These are phyloP conservation scores for Metschnikowia amazonensis DNA, from an alignment of 805 yeast genomes.

Conservation along the genomic window DNA sequence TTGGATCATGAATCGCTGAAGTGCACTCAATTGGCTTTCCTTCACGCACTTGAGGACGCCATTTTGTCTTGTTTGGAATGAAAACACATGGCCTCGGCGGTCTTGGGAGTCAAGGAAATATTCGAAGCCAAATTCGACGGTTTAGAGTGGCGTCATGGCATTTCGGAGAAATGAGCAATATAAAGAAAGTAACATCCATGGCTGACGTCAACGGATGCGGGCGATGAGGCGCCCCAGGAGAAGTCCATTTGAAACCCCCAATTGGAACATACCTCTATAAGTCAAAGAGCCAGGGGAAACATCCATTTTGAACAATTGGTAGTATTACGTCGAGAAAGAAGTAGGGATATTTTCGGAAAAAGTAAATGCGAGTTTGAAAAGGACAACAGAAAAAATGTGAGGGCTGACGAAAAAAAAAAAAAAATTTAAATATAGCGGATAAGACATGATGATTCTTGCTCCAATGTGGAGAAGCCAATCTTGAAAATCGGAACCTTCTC, in stretches of 20 bases:
- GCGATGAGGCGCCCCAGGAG: too few species aligned
- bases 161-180: too few species aligned
- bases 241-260: too few species aligned
- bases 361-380: conserved; percentile 5
- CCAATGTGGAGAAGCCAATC: not conserved
- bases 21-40: not conserved
- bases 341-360: conserved; percentile 3
- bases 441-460: conserved; percentile 1
- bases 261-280: conserved; percentile 63
- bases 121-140: too few species aligned
- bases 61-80: too few species aligned
- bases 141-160: too few species aligned
- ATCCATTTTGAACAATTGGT: conserved; percentile 45
- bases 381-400: conserved; percentile 6
- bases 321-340: conserved; percentile 5
- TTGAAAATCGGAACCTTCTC: too few species aligned
- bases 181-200: too few species aligned
- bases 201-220: too few species aligned
- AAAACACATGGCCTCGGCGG: too few species aligned
- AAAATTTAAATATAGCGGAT: conserved; percentile 2
- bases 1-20: not conserved
- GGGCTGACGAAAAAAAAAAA: not conserved
- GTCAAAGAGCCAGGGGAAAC: conserved; percentile 70
- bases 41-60: too few species aligned
- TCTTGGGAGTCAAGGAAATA: too few species aligned